Percentiles rank a stretch among this genome's conserved stretches.
phyloP scores from a whole-genome alignment of 2,329 filamentous ascomycete genomes.

The Trichophyton rubrum region DNA sequence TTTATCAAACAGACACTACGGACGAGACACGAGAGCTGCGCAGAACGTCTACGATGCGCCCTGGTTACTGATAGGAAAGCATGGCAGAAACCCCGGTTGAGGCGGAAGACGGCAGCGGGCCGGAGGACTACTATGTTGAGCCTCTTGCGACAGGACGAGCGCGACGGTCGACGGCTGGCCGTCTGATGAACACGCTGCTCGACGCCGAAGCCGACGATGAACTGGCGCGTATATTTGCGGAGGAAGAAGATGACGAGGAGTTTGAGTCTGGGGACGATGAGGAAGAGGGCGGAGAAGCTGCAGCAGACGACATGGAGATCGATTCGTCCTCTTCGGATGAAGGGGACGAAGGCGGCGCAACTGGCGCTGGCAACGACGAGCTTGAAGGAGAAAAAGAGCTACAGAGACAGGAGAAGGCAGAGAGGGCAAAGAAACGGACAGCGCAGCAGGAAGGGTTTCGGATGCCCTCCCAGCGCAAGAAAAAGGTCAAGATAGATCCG shows the following conservation, averaged over 20 bases:
- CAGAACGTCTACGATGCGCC: background rate
- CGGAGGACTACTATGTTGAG: conserved; percentile 8
- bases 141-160: conserved; percentile 62
- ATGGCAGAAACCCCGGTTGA: conserved; percentile 2
- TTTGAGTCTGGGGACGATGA: conserved; percentile 34
- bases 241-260: conserved; percentile 54
- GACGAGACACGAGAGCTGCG: no score
- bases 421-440: conserved; percentile 58
- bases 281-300: conserved; percentile 40
- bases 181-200: conserved; percentile 66
- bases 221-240: conserved; percentile 63
- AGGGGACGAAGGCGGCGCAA: conserved; percentile 52
- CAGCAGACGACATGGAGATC: conserved; percentile 65
- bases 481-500: conserved; percentile 55
- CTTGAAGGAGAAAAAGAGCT: conserved; percentile 79
- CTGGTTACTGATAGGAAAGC: background rate
- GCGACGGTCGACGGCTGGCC: conserved; percentile 70
- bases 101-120: conserved; percentile 3
- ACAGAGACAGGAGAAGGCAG: conserved; percentile 60
- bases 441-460: conserved; percentile 48
- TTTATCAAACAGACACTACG: background rate
- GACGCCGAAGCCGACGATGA: conserved; percentile 57
- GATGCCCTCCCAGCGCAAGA: conserved; percentile 48
- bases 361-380: conserved; percentile 45
- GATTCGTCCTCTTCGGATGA: conserved; percentile 76